A percentile compares a stretch with the other conserved stretches of the same genome.
Evolutionary conservation across 768 basidiomycete species (phyloP).

Genomic region (Porphyrellus cyaneotinctus): DNA sequence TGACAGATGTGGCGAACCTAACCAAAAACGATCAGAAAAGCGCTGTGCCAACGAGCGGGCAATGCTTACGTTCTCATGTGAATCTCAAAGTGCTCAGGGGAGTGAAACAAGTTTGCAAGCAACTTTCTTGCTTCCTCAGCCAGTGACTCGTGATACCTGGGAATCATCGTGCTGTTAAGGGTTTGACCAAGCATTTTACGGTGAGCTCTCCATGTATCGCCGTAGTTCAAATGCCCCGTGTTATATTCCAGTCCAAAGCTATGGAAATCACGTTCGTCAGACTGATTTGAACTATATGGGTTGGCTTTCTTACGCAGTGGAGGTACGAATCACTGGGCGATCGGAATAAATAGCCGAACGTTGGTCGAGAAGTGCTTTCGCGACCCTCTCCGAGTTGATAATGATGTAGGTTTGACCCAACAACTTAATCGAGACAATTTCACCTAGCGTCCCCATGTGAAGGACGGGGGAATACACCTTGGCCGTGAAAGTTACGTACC

Average conservation of each 20-base stretch:
- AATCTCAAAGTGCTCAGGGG: slow-evolving; percentile 14
- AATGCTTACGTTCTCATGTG: slow-evolving; percentile 17
- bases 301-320: slow-evolving; percentile 1
- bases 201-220: slow-evolving; percentile 16
- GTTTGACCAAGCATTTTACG: slow-evolving; percentile 15
- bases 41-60: not conserved
- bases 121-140: slow-evolving; percentile 1
- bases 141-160: slow-evolving; percentile 13
- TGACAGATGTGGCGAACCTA: slow-evolving; percentile 18
- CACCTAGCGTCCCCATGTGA: slow-evolving; percentile 8
- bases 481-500: slow-evolving; percentile 20
- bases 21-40: not conserved
- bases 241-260: slow-evolving; percentile 26
- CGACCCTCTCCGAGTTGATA: slow-evolving; percentile 23
- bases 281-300: not conserved
- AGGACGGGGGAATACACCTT: not conserved
- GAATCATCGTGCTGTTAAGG: slow-evolving; percentile 9
- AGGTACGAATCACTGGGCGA: slow-evolving; percentile 11
- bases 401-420: slow-evolving; percentile 23
- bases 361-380: slow-evolving; percentile 22
- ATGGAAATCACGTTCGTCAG: not conserved
- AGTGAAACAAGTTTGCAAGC: slow-evolving; percentile 8
- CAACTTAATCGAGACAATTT: slow-evolving; percentile 18
- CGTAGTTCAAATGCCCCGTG: slow-evolving; percentile 19
- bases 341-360: slow-evolving; percentile 24